Evolutionary conservation across 2,329 filamentous ascomycete species (phyloP).

Genomic region (Chaetomium olivaceum): DNA sequence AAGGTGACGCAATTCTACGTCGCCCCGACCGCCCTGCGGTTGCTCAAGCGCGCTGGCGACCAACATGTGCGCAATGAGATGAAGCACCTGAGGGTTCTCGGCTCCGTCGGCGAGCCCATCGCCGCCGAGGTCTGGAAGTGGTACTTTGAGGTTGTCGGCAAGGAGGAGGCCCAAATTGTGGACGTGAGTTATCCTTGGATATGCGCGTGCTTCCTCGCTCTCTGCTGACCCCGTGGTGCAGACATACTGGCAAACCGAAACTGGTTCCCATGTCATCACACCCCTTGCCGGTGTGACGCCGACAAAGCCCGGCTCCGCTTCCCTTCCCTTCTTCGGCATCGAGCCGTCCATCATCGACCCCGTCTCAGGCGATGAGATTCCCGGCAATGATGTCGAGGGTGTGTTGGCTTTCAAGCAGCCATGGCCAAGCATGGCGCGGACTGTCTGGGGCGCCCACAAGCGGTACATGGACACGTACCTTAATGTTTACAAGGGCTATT

Average conservation of each 20-base stretch:
- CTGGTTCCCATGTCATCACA: constrained; percentile 92
- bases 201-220: neutral
- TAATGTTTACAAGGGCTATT: constrained; percentile 97
- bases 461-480: constrained; percentile 98
- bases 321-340: constrained; percentile 96
- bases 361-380: constrained; percentile 87
- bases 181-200: constrained; percentile 65
- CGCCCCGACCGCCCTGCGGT: constrained; percentile 85
- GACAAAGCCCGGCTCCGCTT: constrained; percentile 94
- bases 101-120: constrained; percentile 96
- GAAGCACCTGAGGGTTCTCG: constrained; percentile 84
- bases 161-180: constrained; percentile 87
- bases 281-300: constrained; percentile 90
- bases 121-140: constrained; percentile 99
- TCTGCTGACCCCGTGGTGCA: constrained; percentile 43
- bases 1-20: constrained; percentile 98
- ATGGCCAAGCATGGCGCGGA: constrained; percentile 98
- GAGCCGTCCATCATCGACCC: constrained; percentile 98
- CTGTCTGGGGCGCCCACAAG: constrained; percentile 96
- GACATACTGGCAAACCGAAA: constrained; percentile 99
- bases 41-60: constrained; percentile 94
- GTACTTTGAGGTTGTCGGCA: constrained; percentile 95
- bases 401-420: constrained; percentile 96
- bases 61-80: constrained; percentile 88
- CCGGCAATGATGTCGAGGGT: constrained; percentile 95